Conservation (phyloP, 495 filamentous ascomycete genomes). For the Aspergillus sclerotioniger region DNA sequence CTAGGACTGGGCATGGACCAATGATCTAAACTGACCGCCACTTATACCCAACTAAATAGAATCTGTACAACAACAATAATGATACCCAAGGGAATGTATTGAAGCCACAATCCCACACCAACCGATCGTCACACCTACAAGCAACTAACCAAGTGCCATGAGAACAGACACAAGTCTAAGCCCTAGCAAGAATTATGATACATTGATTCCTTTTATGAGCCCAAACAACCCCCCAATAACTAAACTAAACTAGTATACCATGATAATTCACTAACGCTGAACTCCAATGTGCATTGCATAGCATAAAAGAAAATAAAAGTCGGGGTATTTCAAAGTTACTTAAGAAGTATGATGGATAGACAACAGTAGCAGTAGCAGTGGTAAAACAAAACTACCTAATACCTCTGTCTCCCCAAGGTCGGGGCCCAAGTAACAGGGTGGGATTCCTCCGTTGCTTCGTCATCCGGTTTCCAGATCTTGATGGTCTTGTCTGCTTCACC, state of each 20-base stretch:
- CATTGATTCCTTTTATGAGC: constrained; percentile 3
- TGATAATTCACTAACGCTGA: constrained; percentile 28
- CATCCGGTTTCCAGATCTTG: constrained; percentile 94
- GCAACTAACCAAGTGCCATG: too few relatives aligned
- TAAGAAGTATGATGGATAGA: background rate
- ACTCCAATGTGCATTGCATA: constrained; percentile 30
- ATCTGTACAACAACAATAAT: constrained; percentile 13
- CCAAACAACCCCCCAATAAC: background rate
- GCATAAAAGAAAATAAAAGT: constrained; percentile 9
- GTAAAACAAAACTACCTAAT: constrained; percentile 31
- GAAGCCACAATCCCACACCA: background rate
- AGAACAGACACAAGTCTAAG: too few relatives aligned
- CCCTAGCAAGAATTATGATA: background rate
- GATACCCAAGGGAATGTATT: constrained; percentile 25
- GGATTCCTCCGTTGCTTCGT: constrained; percentile 82
- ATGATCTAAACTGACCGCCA: constrained; percentile 16
- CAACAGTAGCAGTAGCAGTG: background rate
- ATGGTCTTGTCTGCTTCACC: constrained; percentile 97
- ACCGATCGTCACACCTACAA: too few relatives aligned
- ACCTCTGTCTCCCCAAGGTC: constrained; percentile 69
- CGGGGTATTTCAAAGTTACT: background rate
- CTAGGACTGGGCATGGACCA: constrained; percentile 54
- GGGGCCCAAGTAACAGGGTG: constrained; percentile 95
- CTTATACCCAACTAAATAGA: background rate
- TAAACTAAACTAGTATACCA: background rate